These are phyloP conservation scores for Albophoma yamanashiensis DNA, from an alignment of 2,329 filamentous ascomycete species.

Conservation along the genomic window DNA sequence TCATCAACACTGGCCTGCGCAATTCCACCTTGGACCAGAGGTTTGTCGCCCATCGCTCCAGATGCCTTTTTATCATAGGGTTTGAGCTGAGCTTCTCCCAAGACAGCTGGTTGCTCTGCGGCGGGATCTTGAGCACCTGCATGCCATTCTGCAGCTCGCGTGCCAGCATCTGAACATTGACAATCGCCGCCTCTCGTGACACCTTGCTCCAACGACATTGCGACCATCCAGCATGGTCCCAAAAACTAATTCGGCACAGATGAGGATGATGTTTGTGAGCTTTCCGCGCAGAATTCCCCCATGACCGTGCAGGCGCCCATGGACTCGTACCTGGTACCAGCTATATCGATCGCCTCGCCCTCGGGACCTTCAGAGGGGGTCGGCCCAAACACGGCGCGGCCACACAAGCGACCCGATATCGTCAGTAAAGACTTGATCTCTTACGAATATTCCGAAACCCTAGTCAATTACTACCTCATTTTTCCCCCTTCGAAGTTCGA, in stretches of 20 bases:
- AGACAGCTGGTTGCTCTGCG: conserved; percentile 1
- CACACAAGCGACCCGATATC: background rate
- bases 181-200: background rate
- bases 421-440: background rate
- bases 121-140: conserved; percentile 1
- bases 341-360: background rate
- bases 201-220: conserved; percentile 7
- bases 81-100: background rate
- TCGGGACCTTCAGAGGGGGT: background rate
- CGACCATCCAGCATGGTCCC: background rate
- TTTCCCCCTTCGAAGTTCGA: background rate
- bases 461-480: background rate
- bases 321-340: background rate
- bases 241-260: background rate
- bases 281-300: background rate
- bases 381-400: background rate
- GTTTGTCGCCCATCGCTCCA: background rate
- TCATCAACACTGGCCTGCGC: conserved; percentile 2
- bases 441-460: background rate
- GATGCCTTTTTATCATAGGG: background rate
- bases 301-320: background rate
- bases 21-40: conserved; percentile 3
- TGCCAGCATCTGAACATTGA: background rate
- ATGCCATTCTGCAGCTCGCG: background rate
- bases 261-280: background rate